Conservation (phyloP, 352 stramenopile genomes). For the Phytophthora macrochlamydospora region DNA sequence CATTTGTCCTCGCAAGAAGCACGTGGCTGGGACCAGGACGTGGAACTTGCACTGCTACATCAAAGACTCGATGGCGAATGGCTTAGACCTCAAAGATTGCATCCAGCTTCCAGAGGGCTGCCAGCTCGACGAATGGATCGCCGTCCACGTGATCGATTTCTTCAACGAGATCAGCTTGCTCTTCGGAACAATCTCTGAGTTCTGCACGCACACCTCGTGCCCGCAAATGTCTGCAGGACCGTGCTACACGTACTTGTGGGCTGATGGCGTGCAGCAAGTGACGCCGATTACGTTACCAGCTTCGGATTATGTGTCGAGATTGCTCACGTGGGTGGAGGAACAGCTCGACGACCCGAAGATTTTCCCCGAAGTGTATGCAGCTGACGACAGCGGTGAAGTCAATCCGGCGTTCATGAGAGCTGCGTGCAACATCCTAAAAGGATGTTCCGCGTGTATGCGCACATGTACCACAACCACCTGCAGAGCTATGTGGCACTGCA, state of each 20-base stretch:
- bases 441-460: constrained; percentile 97
- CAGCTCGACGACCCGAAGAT: constrained; percentile 79
- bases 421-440: constrained; percentile 91
- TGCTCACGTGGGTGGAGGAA: constrained; percentile 88
- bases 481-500: constrained; percentile 90
- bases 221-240: constrained; percentile 75
- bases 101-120: constrained; percentile 72
- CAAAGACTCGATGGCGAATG: constrained; percentile 67
- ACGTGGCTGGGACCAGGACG: constrained; percentile 56
- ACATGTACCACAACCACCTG: constrained; percentile 97
- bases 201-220: constrained; percentile 68
- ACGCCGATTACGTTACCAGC: constrained; percentile 65
- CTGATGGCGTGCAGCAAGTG: constrained; percentile 59
- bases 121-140: constrained; percentile 69
- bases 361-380: constrained; percentile 47
- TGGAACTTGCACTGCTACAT: constrained; percentile 77
- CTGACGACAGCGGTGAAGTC: constrained; percentile 14
- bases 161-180: constrained; percentile 94
- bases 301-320: constrained; percentile 82
- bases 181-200: constrained; percentile 90
- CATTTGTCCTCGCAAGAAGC: constrained; percentile 61
- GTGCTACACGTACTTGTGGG: constrained; percentile 91
- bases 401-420: constrained; percentile 56
- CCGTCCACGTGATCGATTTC: constrained; percentile 89
- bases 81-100: constrained; percentile 61